Evolutionary conservation across 176 grass and related monocot genomes (phyloP).

Genomic region (Oryza coarctata): DNA sequence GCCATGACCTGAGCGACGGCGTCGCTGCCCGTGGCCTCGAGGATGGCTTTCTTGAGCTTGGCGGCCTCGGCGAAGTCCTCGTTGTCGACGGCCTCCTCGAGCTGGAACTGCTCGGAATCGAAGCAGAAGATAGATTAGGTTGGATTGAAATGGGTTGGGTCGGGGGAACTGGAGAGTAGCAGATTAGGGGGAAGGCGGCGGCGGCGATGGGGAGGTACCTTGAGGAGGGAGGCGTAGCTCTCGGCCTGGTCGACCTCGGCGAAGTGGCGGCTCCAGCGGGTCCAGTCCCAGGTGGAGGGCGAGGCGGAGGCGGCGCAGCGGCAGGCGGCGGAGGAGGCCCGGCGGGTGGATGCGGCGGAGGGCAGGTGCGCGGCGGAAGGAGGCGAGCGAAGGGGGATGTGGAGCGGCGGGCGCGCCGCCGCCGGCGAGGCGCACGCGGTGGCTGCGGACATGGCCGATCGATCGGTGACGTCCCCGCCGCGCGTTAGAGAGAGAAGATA

Average conservation of each 20-base stretch:
- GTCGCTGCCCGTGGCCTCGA: conserved; percentile 56
- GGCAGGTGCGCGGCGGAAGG: conserved; percentile 33
- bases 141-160: neutral
- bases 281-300: conserved; percentile 76
- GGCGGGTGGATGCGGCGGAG: no score
- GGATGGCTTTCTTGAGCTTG: conserved; percentile 64
- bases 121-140: conserved; percentile 2
- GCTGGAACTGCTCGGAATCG: conserved; percentile 58
- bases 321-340: conserved; percentile 25
- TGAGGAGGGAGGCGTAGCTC: conserved; percentile 75
- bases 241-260: conserved; percentile 79
- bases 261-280: conserved; percentile 83
- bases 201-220: conserved; percentile 24
- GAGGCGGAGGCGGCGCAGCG: conserved; percentile 18
- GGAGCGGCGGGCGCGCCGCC: conserved; percentile 41
- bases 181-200: neutral
- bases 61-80: conserved; percentile 85
- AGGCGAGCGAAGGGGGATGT: conserved; percentile 13
- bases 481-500: conserved; percentile 13
- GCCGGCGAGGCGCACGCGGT: conserved; percentile 50
- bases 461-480: neutral
- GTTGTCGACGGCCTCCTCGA: conserved; percentile 91
- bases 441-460: conserved; percentile 20
- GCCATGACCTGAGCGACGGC: conserved; percentile 69
- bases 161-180: neutral